Evolutionary conservation across 371 early-diverging fungal species (phyloP), one percentile per base, ranked within the genome.

Genomic region (Mucor piriformis): DNA sequence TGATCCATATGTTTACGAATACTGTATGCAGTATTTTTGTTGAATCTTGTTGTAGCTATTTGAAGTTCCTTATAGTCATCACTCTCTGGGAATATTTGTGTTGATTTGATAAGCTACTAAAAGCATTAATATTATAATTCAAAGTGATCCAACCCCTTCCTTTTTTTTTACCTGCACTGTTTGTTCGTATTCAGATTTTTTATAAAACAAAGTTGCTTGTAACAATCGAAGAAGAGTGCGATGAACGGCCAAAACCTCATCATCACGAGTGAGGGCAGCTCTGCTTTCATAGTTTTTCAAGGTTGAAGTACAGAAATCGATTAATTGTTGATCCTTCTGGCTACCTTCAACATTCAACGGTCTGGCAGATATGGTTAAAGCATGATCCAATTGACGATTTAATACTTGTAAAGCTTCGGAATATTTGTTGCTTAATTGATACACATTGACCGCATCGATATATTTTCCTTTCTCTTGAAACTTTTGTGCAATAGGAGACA

Each of bases 381-480:
- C 74, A 50, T 91, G 89, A 34, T 91, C 89, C 35, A 95, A 69
- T 65, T 92, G 88, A 57, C 79, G 75, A 64, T 83, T 86, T 65
- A 95, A 64, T 10, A 92, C 79, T 21, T 73, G 74, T 2, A 94
- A 71, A 3, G 92, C 95, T 12, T 73, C 77, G 69, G 91, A 84
- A 64, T 89, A 90, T 38, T 92, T 84, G 67, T 54, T 34, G 13
- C 20, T 3, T 42, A 91, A 70, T 65, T 93, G 83, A 63, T 85
- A 92, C 18, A 95, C 81, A 62, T 79, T 67, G 18, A 95, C 79
- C 2, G 92, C 88, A 60, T 94, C 94, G 33, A 73, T 71, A 47
- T 89, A 81, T 18, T 80, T 76, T 3, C 92, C 92, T 50, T 85
- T 82, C 27, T 77, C 74, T 21, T 81, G 81, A 44, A 87, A 88